Conservation (phyloP, 2,329 filamentous ascomycete species). For the Domatiomyces globalis region DNA sequence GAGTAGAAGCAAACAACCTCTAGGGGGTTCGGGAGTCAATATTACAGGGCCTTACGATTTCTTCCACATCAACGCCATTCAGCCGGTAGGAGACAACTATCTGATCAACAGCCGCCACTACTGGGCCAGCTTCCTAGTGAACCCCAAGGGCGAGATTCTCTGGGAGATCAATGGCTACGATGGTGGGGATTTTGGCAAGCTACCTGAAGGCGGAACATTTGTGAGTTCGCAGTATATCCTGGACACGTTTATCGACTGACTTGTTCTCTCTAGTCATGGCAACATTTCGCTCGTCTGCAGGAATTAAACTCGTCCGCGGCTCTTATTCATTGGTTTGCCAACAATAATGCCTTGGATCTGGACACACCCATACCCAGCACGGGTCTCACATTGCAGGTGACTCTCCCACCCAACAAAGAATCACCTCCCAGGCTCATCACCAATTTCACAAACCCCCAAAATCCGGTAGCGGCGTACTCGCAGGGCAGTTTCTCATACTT, state of each 20-base stretch:
- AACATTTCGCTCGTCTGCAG: slow-evolving; percentile 2
- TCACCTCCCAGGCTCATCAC: slow-evolving; percentile 2
- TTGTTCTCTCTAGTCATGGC: slow-evolving; percentile 2
- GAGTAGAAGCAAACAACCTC: slow-evolving; percentile 18
- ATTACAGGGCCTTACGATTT: slow-evolving; percentile 32
- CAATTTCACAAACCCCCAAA: slow-evolving; percentile 1
- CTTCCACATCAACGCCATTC: slow-evolving; percentile 36
- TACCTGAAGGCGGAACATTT: slow-evolving; percentile 3
- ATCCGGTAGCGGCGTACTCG: slow-evolving; percentile 11
- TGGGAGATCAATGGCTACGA: slow-evolving; percentile 4
- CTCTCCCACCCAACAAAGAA: slow-evolving; percentile 1
- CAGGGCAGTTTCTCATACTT: slow-evolving; percentile 26
- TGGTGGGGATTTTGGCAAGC: slow-evolving; percentile 3
- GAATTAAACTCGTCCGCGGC: background rate
- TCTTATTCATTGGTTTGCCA: slow-evolving; percentile 1
- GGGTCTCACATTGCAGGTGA: background rate
- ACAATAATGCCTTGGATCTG: slow-evolving; percentile 1
- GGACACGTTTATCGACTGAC: background rate
- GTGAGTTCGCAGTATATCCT: background rate
- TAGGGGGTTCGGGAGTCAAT: background rate
- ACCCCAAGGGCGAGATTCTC: slow-evolving; percentile 1
- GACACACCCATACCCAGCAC: slow-evolving; percentile 1
- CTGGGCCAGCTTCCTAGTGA: slow-evolving; percentile 5
- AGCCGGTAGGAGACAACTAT: slow-evolving; percentile 3
- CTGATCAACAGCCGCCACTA: slow-evolving; percentile 4